Base-by-base conservation (phyloP, 352 stramenopile genomes). In the Phytopythium sindhum region DNA sequence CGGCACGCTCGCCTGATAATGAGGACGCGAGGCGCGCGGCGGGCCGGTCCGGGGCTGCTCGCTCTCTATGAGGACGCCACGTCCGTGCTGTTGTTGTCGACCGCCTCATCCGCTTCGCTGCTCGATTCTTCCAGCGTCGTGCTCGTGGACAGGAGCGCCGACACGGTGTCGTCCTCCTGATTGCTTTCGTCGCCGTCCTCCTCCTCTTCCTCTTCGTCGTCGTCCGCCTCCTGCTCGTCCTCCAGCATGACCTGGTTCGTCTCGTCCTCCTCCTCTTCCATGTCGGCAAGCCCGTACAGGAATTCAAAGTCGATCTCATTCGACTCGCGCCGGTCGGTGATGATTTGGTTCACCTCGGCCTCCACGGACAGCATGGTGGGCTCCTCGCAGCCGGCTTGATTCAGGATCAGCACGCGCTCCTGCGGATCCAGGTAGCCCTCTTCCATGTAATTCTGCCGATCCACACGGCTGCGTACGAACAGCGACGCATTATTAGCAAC, bases 221-320 rank as follows among this genome's bases (percentile, higher is more conserved):
- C 67, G 41, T 74, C 63, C 24, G 74, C 59, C 23, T 52, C 45
- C 10, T 52, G n/a, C 11, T 52, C 45, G n/a, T 73, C 65, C 5
- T 65, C 60, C 1, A 65, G 52, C 26, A 75, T 50, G 0, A 67
- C 47, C 28, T 70, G 70, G 39, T 70, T 56, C 28, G 68, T 61
- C 8, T 62, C 51, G 21, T 60, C 48, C 29, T 73, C 68, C 19
- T 75, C 77, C 35, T 75, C 67, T 12, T 80, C 69, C 29, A 74
- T 64, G 35, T 81, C 77, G 33, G 66, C 69, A 5, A 81, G 64
- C 8, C 78, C 81, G 56, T 90, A 92, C 61, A 94, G 76, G 57
- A 88, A 92, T 53, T 90, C 78, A 63, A 89, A 87, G 67, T 94
- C 86, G 24, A 87, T 80, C 64, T 91, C 86, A 59, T 94, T 94